Percentiles rank a stretch among this genome's conserved stretches.
These are phyloP conservation scores for Ogataea glucozyma DNA, from an alignment of 805 yeast genomes.

Conservation along the genomic window DNA sequence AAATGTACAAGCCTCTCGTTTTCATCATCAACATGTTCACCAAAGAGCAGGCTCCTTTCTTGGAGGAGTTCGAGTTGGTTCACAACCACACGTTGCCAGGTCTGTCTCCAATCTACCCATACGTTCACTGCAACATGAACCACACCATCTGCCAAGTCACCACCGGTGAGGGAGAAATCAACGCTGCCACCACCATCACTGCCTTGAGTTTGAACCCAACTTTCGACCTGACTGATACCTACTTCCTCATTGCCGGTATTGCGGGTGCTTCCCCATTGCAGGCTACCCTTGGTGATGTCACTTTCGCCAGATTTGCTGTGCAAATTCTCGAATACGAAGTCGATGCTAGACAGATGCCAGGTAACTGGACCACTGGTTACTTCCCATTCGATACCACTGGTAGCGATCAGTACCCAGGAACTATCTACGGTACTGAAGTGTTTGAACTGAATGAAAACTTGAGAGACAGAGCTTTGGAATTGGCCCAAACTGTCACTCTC, in stretches of 20 bases:
- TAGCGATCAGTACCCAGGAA: conserved; percentile 52
- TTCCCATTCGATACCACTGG: conserved; percentile 53
- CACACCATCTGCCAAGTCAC: conserved; percentile 59
- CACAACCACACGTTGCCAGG: conserved; percentile 66
- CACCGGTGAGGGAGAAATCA: conserved; percentile 70
- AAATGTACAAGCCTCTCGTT: conserved; percentile 50
- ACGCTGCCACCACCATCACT: conserved; percentile 60
- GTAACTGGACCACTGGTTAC: conserved; percentile 62
- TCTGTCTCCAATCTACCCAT: conserved; percentile 58
- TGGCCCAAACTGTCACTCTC: conserved; percentile 48
- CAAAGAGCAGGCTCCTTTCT: conserved; percentile 55
- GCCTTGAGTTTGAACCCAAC: conserved; percentile 54
- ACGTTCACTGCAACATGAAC: conserved; percentile 54
- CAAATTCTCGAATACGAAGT: conserved; percentile 62
- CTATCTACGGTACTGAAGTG: conserved; percentile 64
- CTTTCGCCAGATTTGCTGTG: conserved; percentile 60
- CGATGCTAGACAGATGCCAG: conserved; percentile 49
- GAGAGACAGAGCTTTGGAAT: conserved; percentile 55
- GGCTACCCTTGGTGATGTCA: conserved; percentile 60
- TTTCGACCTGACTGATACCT: conserved; percentile 60
- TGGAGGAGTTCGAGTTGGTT: conserved; percentile 45
- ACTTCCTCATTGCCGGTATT: conserved; percentile 64
- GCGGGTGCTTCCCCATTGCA: conserved; percentile 61
- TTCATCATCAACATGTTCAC: conserved; percentile 57
- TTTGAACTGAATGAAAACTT: conserved; percentile 60